Evolutionary conservation across 139 green algal species (phyloP), one percentile per base, ranked within the genome.

Genomic region (Zygnema circumcarinatum): DNA sequence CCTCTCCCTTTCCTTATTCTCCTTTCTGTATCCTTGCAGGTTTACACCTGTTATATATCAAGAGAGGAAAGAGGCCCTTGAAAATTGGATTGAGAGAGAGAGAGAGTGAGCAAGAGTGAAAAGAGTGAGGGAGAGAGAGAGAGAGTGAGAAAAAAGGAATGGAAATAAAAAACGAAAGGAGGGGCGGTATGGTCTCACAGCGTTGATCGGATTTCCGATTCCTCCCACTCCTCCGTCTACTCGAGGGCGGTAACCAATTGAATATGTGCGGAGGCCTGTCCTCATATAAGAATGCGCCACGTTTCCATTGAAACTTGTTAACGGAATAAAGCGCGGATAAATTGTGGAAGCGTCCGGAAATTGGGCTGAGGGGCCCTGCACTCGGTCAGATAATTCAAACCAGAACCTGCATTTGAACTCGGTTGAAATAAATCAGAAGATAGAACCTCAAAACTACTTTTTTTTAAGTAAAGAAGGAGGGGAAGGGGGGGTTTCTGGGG

Each of bases 271-370:
- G 38, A 89, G 42, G 11, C 84, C 84, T 1, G 84, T 67, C 22
- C 38, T 33, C 25, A 39, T 67, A 68, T 89, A 85, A 40, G 87
- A 91, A 62, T 91, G 87, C 2, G 87, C 87, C 0, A 79, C 54
- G 54, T 91, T 91, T 73, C 38, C 38, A 39, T 79, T 62, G 73
- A 91, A 91, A 36, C 38, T 53, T 31, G 80, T n/a, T 25, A 62
- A 16, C 16, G 32, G 31, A 74, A 83, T 67, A 38, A 79, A 84
- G 39, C 62, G 38, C 25, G 87, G 87, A 32, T 35, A 74, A 39
- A 89, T 33, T 11, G 21, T 41, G 20, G 25, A 22, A 21, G 39
- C 67, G 2, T 38, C 20, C 0, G 84, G 40, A 38, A 79, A 75
- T 29, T 25, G 16, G 21, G 38, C 36, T 1, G 72, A 84, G 3